Base-by-base conservation (phyloP, 768 basidiomycete genomes). In the Clavulina sp. region DNA sequence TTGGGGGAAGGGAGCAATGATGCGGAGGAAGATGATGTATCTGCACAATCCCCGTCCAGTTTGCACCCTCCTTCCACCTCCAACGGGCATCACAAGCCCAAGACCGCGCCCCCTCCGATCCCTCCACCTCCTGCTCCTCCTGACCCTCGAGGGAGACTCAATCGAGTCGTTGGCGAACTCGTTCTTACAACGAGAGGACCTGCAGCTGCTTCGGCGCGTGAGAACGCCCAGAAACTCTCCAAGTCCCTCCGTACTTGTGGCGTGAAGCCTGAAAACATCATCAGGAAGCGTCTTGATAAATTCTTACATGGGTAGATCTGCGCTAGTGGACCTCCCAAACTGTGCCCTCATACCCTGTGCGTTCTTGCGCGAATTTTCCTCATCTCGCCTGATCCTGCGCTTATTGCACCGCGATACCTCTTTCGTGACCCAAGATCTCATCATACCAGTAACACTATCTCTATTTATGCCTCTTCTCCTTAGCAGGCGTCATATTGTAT, bases 181-280 rank as follows among this genome's bases (percentile, higher is more conserved):
- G 26, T 46, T 26, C 24, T 46, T 13, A 28, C 26, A 13, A 9
- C 34, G 9, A 19, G 34, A 38, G 34, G 34, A 19, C 34, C 34
- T 9, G 34, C 34, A 19, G 16, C 43, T 26, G 36, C 21, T 21
- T 13, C 13, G 13, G 43, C 43, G 26, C 43, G 43, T 13, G 43
- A 46, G 26, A 46, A 13, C 13, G 43, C 43, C 9, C 9, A 9
- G 43, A 46, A 16, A 26, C 43, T 46, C 24, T 46, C 53, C 24
- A 36, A 52, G 19, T 54, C 53, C 4, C 41, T 54, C 36, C 53
- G 32, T 32, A 52, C 47, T 33, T 55, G 44, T 36, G 53, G 53
- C 1, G 28, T 54, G 16, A 31, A 30, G 3, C 53, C 53, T 4
- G 53, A 54, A 18, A 55, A 54, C 24, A 38, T 31, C 4, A 44